A percentile compares a stretch with the other conserved stretches of the same genome.
phyloP scores from a whole-genome alignment of 148 eudicot genomes.

The Rhododendron mucronatum region DNA sequence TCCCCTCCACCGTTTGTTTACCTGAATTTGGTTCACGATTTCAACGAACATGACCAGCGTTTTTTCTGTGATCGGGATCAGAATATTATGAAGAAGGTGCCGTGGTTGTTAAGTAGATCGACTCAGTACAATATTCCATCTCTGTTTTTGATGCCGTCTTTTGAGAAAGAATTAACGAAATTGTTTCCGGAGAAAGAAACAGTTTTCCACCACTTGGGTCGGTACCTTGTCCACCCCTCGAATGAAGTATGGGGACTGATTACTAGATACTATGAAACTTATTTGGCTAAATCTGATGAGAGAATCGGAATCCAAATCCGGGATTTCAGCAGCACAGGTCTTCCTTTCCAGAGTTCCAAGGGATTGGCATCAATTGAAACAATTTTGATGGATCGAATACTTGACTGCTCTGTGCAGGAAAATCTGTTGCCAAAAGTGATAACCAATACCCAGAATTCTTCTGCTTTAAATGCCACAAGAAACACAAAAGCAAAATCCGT shows the following conservation, averaged over 20 bases:
- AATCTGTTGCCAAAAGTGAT: slow-evolving; percentile 50
- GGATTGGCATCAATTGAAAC: neutral
- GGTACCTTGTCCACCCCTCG: slow-evolving; percentile 86
- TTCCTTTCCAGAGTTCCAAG: slow-evolving; percentile 36
- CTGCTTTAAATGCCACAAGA: slow-evolving; percentile 6
- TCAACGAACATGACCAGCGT: slow-evolving; percentile 69
- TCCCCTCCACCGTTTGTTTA: slow-evolving; percentile 40
- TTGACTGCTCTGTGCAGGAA: slow-evolving; percentile 52
- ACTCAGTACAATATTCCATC: slow-evolving; percentile 86
- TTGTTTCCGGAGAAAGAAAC: slow-evolving; percentile 68
- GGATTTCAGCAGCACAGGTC: slow-evolving; percentile 41
- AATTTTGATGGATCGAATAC: slow-evolving; percentile 52
- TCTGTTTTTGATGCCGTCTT: slow-evolving; percentile 68
- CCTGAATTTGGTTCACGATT: slow-evolving; percentile 72
- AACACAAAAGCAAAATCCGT: slow-evolving; percentile 52
- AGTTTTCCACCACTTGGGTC: slow-evolving; percentile 74
- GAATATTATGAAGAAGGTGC: slow-evolving; percentile 35
- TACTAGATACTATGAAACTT: slow-evolving; percentile 65
- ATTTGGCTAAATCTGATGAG: slow-evolving; percentile 77
- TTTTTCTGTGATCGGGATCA: slow-evolving; percentile 86
- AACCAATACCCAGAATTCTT: slow-evolving; percentile 19
- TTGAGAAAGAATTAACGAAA: slow-evolving; percentile 52
- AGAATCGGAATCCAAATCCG: slow-evolving; percentile 79
- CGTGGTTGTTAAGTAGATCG: slow-evolving; percentile 71
- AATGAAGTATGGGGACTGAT: slow-evolving; percentile 88